Percentiles rank a stretch among this genome's conserved stretches.
These are phyloP conservation scores for Saxophila tyrrhenica DNA, from an alignment of 495 filamentous ascomycete genomes.

Conservation along the genomic window DNA sequence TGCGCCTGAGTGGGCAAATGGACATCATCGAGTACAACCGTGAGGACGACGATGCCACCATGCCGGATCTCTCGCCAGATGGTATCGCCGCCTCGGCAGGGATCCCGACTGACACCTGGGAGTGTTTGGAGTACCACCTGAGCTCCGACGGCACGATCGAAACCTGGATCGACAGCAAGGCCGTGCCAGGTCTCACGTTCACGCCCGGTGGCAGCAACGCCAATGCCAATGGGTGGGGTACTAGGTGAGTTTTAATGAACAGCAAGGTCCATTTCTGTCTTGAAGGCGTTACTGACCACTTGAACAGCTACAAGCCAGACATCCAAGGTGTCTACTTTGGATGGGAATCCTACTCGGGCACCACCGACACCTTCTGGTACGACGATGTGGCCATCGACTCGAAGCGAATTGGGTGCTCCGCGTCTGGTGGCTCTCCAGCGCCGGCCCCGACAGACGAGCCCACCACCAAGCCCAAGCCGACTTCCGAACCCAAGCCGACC, in stretches of 20 bases:
- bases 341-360: constrained; percentile 48
- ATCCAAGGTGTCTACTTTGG: constrained; percentile 40
- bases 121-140: constrained; percentile 49
- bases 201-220: constrained; percentile 34
- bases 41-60: constrained; percentile 49
- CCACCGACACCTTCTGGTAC: constrained; percentile 48
- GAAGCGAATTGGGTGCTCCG: constrained; percentile 37
- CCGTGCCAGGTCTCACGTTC: constrained; percentile 38
- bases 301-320: background rate
- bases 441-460: background rate
- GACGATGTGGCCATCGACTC: constrained; percentile 40
- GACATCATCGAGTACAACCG: constrained; percentile 49
- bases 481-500: background rate
- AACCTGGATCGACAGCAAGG: constrained; percentile 44
- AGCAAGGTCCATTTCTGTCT: too few relatives aligned
- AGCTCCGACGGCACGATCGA: constrained; percentile 43
- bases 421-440: background rate
- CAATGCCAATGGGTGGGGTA: constrained; percentile 43
- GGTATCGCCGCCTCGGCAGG: constrained; percentile 40
- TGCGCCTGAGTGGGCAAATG: constrained; percentile 47
- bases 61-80: constrained; percentile 45
- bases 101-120: constrained; percentile 38
- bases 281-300: too few relatives aligned
- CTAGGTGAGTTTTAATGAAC: constrained; percentile 36
- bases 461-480: background rate